Conservation (phyloP, 2,329 filamentous ascomycete species). For the Capronia americana region DNA sequence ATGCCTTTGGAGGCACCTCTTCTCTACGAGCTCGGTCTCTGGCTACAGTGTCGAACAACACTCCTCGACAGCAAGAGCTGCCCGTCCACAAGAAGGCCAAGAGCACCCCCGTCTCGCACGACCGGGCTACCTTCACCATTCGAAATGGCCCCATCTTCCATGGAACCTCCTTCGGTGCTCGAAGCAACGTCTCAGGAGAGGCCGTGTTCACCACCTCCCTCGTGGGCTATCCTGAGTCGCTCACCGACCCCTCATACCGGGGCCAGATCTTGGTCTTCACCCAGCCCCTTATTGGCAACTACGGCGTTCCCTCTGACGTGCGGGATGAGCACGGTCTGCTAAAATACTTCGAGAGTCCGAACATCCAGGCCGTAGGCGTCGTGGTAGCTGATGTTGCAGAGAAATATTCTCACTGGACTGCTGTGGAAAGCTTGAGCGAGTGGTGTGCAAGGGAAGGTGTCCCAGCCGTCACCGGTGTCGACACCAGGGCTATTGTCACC, state of each 20-base stretch:
- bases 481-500: conserved; percentile 96
- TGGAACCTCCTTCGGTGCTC: conserved; percentile 94
- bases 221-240: conserved; percentile 93
- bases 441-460: conserved; percentile 98
- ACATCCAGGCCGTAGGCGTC: conserved; percentile 94
- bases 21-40: conserved; percentile 45
- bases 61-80: conserved; percentile 46
- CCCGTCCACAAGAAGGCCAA: conserved; percentile 48
- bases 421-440: conserved; percentile 87
- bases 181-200: conserved; percentile 95
- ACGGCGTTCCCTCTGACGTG: conserved; percentile 86
- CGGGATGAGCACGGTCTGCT: conserved; percentile 88
- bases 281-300: conserved; percentile 97
- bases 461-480: conserved; percentile 93
- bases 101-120: conserved; percentile 71
- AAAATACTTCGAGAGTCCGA: conserved; percentile 97
- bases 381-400: conserved; percentile 94
- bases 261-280: conserved; percentile 97
- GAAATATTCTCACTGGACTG: conserved; percentile 98
- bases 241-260: conserved; percentile 72
- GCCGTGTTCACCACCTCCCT: conserved; percentile 98
- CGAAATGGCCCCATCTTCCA: conserved; percentile 95
- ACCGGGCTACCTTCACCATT: conserved; percentile 92
- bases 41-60: conserved; percentile 35
- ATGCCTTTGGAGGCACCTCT: conserved; percentile 44